Conservation (phyloP, 805 yeast species). For the Pichia rugopelliculosa region DNA sequence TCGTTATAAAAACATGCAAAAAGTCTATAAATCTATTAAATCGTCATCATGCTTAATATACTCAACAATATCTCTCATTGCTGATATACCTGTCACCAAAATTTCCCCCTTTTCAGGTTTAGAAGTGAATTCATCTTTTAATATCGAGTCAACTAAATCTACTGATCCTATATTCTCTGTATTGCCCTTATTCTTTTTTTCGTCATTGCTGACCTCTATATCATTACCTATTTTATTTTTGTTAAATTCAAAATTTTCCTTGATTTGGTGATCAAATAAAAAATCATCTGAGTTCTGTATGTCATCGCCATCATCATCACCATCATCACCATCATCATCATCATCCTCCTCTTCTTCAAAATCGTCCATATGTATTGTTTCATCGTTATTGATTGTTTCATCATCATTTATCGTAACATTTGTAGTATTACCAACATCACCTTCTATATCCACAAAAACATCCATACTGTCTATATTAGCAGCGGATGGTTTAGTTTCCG, state of each 20-base stretch:
- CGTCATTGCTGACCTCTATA: background rate
- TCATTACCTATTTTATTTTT: too few relatives aligned
- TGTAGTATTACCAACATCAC: too few relatives aligned
- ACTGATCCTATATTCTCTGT: background rate
- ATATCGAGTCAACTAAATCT: background rate
- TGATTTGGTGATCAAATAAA: background rate
- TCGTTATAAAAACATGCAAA: background rate
- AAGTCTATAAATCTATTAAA: constrained; percentile 5
- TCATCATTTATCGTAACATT: too few relatives aligned
- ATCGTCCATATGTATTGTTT: too few relatives aligned
- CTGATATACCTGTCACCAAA: background rate
- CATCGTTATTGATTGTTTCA: too few relatives aligned
- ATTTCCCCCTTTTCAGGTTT: background rate
- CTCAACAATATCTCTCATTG: background rate
- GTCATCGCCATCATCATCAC: too few relatives aligned
- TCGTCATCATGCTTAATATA: constrained; percentile 1
- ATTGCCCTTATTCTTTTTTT: background rate
- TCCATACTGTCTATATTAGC: background rate
- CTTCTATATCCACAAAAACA: background rate
- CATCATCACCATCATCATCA: too few relatives aligned
- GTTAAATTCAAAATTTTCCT: background rate
- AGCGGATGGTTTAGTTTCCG: background rate
- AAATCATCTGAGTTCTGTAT: too few relatives aligned
- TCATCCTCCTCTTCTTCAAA: too few relatives aligned
- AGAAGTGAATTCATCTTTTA: background rate